phyloP scores from a whole-genome alignment of 805 yeast genomes.

The Saccharomycopsis capsularis region DNA sequence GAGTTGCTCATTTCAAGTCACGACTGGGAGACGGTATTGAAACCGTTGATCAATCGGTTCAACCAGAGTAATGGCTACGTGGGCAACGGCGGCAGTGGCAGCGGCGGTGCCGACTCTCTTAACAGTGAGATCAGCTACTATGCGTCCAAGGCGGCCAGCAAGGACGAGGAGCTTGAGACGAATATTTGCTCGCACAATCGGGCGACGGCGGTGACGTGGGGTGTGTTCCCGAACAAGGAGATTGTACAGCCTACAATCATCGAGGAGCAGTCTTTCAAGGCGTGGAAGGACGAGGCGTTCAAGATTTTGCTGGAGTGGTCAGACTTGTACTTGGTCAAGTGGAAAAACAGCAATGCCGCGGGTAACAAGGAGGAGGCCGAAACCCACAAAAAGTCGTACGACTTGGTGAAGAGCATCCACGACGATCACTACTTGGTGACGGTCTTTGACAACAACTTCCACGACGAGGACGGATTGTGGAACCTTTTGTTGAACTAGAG shows the following conservation, averaged over 20 bases:
- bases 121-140: constrained; percentile 62
- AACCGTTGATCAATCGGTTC: constrained; percentile 41
- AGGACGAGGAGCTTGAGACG: constrained; percentile 46
- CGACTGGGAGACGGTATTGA: constrained; percentile 55
- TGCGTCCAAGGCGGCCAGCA: constrained; percentile 47
- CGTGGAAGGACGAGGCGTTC: constrained; percentile 96
- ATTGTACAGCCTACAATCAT: constrained; percentile 87
- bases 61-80: constrained; percentile 13
- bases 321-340: constrained; percentile 48
- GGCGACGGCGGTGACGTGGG: constrained; percentile 94
- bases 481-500: constrained; percentile 7
- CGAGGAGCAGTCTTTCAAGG: constrained; percentile 85
- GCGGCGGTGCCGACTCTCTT: constrained; percentile 8
- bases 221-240: constrained; percentile 87
- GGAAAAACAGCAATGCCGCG: constrained; percentile 6
- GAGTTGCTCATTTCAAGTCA: constrained; percentile 73
- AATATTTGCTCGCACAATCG: constrained; percentile 45
- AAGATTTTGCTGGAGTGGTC: constrained; percentile 91
- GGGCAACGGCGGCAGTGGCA: neutral
- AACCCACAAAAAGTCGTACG: constrained; percentile 40
- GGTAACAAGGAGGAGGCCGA: neutral
- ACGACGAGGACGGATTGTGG: constrained; percentile 26
- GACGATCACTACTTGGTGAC: constrained; percentile 72
- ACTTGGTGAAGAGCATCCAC: constrained; percentile 54
- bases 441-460: constrained; percentile 75